Conservation (phyloP, 805 yeast species). For the Dipodascopsis uninucleata region DNA sequence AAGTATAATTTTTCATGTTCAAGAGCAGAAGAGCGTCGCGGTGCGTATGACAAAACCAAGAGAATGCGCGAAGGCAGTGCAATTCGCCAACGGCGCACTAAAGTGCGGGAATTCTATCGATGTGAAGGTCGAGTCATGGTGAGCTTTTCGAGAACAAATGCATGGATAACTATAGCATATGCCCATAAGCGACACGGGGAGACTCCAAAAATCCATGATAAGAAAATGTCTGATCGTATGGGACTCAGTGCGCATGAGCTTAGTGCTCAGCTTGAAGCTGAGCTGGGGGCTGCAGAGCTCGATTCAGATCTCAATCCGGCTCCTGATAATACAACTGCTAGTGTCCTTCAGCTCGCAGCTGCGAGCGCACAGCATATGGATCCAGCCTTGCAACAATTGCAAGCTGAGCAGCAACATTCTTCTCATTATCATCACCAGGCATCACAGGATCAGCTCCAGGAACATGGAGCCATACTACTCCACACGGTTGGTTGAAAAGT, state of each 20-base stretch:
- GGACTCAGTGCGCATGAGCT: neutral
- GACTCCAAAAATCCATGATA: constrained; percentile 25
- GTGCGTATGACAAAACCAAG: constrained; percentile 26
- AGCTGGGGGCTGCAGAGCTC: too few relatives aligned
- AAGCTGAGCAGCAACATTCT: neutral
- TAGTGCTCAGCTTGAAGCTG: too few relatives aligned
- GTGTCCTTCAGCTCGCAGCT: constrained; percentile 2
- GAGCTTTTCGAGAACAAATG: constrained; percentile 22
- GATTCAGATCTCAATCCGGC: neutral
- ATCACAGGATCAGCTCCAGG: neutral
- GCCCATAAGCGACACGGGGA: constrained; percentile 22
- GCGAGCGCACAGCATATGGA: constrained; percentile 8
- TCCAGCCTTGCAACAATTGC: constrained; percentile 15
- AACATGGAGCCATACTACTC: neutral
- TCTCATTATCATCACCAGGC: neutral
- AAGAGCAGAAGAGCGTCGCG: constrained; percentile 25
- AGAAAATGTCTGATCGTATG: constrained; percentile 3
- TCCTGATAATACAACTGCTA: constrained; percentile 1
- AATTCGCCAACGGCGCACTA: constrained; percentile 26
- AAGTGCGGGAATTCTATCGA: constrained; percentile 20
- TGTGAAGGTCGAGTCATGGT: constrained; percentile 25
- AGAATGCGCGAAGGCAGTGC: constrained; percentile 27
- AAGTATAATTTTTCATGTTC: constrained; percentile 26
- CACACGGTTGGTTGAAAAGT: constrained; percentile 3
- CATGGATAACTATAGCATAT: constrained; percentile 23